Percentiles rank a stretch among this genome's conserved stretches.
Evolutionary conservation across 352 stramenopile species (phyloP).

Genomic region (Globisporangium apiculatum): DNA sequence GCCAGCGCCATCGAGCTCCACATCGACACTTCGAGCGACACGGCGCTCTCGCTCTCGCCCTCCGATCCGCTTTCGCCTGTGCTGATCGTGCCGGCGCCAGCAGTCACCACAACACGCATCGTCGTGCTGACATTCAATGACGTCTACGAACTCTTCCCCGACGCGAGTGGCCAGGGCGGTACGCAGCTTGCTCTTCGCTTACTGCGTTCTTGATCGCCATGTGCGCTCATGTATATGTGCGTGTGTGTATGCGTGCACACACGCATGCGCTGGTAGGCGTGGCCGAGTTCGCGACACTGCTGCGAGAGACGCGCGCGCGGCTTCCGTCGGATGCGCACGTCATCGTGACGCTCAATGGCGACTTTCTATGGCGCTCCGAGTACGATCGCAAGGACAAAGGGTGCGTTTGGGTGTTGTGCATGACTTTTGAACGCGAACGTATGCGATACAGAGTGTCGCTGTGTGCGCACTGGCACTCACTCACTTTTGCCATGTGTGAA

Average conservation of each 20-base stretch:
- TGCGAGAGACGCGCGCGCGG: constrained; percentile 17
- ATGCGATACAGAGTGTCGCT: no score
- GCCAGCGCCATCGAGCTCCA: no score
- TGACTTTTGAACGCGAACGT: no score
- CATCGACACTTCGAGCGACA: no score
- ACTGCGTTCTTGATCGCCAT: background rate
- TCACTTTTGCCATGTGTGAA: no score
- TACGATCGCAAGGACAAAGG: constrained; percentile 64
- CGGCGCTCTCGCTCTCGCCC: no score
- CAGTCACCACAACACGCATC: constrained; percentile 10
- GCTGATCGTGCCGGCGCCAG: no score
- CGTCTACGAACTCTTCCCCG: constrained; percentile 59
- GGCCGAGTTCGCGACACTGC: constrained; percentile 48
- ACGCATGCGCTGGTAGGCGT: constrained; percentile 14
- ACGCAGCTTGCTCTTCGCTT: background rate
- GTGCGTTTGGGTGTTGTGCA: constrained; percentile 12
- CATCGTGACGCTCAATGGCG: constrained; percentile 61
- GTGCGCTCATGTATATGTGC: background rate
- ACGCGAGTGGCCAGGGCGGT: constrained; percentile 22
- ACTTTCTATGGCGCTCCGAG: constrained; percentile 66
- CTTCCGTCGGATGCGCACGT: constrained; percentile 25
- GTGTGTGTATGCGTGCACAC: background rate
- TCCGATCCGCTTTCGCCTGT: no score
- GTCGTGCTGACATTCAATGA: constrained; percentile 68
- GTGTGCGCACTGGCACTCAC: background rate